A percentile compares a stretch with the other conserved stretches of the same genome.
These are phyloP conservation scores for Kwoniella newhampshirensis DNA, from an alignment of 768 basidiomycete species.

Conservation along the genomic window DNA sequence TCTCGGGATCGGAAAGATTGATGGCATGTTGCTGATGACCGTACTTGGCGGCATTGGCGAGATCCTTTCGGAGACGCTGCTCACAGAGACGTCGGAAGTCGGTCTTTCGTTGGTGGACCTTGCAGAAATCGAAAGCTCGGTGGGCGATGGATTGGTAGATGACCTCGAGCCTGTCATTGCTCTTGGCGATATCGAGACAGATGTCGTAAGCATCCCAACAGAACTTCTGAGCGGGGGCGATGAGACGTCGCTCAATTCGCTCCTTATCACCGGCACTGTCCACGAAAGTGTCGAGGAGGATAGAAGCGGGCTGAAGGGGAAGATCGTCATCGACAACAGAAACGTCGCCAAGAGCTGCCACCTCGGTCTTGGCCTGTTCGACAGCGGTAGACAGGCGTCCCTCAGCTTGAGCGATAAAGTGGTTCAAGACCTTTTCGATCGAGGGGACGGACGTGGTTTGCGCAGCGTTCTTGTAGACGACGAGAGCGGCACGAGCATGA, in stretches of 20 bases:
- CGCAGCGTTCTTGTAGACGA: conserved; percentile 97
- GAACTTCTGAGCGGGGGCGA: conserved; percentile 97
- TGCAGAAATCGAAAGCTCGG: conserved; percentile 95
- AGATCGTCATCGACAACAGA: conserved; percentile 90
- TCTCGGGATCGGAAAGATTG: conserved; percentile 92
- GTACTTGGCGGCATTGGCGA: conserved; percentile 92
- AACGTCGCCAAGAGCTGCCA: conserved; percentile 43
- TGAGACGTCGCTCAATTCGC: conserved; percentile 87
- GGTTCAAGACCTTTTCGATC: conserved; percentile 86
- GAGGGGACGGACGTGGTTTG: conserved; percentile 87
- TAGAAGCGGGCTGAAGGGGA: conserved; percentile 89
- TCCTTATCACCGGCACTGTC: conserved; percentile 66
- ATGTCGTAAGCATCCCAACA: conserved; percentile 99
- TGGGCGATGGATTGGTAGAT: conserved; percentile 97
- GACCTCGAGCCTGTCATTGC: conserved; percentile 84
- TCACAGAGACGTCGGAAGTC: conserved; percentile 97
- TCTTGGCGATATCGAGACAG: conserved; percentile 90
- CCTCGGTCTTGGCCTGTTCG: conserved; percentile 53
- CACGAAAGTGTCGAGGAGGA: conserved; percentile 83
- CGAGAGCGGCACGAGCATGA: conserved; percentile 89
- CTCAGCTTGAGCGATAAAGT: conserved; percentile 63
- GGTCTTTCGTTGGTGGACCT: conserved; percentile 88
- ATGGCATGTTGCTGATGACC: conserved; percentile 89
- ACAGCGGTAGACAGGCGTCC: conserved; percentile 49
- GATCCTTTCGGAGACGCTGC: conserved; percentile 81